Base-by-base conservation (phyloP, 2,329 filamentous ascomycete species). In the Colletotrichum falcatum region DNA sequence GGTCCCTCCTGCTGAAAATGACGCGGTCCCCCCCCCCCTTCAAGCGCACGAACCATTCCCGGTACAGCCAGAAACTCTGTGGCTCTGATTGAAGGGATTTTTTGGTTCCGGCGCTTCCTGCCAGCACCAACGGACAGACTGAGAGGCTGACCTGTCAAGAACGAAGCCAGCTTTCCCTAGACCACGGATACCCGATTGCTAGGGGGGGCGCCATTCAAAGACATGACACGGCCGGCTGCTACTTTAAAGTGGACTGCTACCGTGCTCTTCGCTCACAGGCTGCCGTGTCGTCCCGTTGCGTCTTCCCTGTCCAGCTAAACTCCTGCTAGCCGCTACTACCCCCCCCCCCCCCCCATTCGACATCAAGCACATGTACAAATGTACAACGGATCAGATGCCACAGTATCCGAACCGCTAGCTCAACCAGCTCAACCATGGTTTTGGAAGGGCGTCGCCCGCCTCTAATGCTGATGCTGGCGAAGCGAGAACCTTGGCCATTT, bases 41-140 rank as follows among this genome's bases (percentile, higher is more conserved):
- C 7, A 18, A 37, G 39, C 23, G 42, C 65, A 61, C 60, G 60
- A 63, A 56, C 69, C 69, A 71, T 70, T 65, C 69, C 54, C 48
- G 48, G 60, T 33, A 20, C 33, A 26, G 65, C 14, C 23, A 68
- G 51, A 37, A 42, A 46, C 48, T 71, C 69, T 54, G 54, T 49
- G 48, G 18, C 23, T 70, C 61, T 73, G 72, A 73, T 73, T 73
- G 72, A 73, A 66, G 72, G 72, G 63, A 72, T 64, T 63, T 73
- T 61, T 70, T 23, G 70, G 64, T 62, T 72, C 72, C 69, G 72
- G 70, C 69, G 65, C 65, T 71, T 64, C 46, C 56, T 54, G 33
- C 35, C 51, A 61, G 53, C 67, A 64, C 69, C 53, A 71, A 65
- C 65, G 59, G 54, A 60, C 68, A 28, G 54, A 55, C 58, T 62